Percentiles rank a stretch among this genome's conserved stretches.
These are phyloP conservation scores for Boletus eberwhitei DNA, from an alignment of 768 basidiomycete species.

Conservation along the genomic window DNA sequence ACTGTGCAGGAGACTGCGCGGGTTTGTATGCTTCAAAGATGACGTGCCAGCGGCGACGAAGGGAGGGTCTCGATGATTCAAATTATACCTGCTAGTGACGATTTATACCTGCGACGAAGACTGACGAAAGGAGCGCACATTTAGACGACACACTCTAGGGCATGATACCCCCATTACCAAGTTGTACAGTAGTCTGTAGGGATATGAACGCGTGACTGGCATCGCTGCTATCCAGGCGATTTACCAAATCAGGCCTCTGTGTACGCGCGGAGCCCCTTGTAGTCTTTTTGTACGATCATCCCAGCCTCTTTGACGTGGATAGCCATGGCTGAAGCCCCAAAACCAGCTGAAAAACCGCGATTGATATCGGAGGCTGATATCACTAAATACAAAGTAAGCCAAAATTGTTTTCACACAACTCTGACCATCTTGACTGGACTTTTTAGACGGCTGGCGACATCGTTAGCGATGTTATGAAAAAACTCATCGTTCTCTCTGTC, in stretches of 20 bases:
- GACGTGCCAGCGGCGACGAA: slow-evolving; percentile 1
- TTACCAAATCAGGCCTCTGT: slow-evolving; percentile 27
- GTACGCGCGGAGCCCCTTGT: neutral
- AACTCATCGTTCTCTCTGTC: slow-evolving; percentile 69
- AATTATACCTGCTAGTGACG: slow-evolving; percentile 10
- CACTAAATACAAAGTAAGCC: slow-evolving; percentile 80
- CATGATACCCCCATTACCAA: slow-evolving; percentile 24
- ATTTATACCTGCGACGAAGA: slow-evolving; percentile 19
- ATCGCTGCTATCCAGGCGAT: neutral
- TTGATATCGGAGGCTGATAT: slow-evolving; percentile 69
- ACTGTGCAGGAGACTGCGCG: slow-evolving; percentile 43
- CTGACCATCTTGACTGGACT: slow-evolving; percentile 8
- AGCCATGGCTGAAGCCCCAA: slow-evolving; percentile 57
- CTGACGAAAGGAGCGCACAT: slow-evolving; percentile 9
- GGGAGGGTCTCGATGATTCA: slow-evolving; percentile 5
- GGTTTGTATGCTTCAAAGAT: slow-evolving; percentile 52
- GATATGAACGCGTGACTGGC: slow-evolving; percentile 5
- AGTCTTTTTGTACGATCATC: slow-evolving; percentile 7
- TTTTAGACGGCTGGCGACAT: slow-evolving; percentile 86
- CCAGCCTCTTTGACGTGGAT: neutral
- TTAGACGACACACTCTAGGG: slow-evolving; percentile 21
- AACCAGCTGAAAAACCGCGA: slow-evolving; percentile 47
- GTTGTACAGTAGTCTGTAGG: slow-evolving; percentile 28
- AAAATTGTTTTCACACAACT: slow-evolving; percentile 12
- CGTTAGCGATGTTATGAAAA: slow-evolving; percentile 79